Base-by-base conservation (phyloP, 805 yeast genomes). In the Ogataea kodamae region DNA sequence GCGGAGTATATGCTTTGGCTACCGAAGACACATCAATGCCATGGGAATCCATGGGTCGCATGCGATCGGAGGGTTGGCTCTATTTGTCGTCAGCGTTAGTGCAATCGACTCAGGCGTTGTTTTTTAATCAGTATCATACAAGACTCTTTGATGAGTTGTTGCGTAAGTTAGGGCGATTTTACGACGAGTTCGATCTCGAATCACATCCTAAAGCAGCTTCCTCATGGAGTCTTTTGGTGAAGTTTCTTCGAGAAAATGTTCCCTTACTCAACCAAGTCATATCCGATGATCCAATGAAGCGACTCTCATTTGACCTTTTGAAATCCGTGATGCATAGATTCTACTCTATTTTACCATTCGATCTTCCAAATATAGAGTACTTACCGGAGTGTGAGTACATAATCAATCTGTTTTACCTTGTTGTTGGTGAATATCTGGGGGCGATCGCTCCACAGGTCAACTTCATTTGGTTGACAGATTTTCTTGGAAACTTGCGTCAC, bases 1-100 rank as follows among this genome's bases (percentile, higher is more conserved):
- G 39, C 6, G 54, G 54, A 1, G 19, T 45, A 9, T 45, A 39
- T 40, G 54, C 52, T 3, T 28, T 49, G 10, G 43, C 48, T 2
- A 18, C 39, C 10, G 36, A 35, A 13, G 47, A 43, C 18, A n/a
- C n/a, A n/a, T n/a, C n/a, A n/a, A 28, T 37, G 14, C 23, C 35
- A 7, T 25, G 37, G 3, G 29, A 35, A 5, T 18, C 34, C 4
- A 22, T 13, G 6, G 10, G 22, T 4, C 25, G 25, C 9, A 28
- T 32, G 21, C 24, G 23, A 30, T 36, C 33, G 12, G 20, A 36
- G 7, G 22, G 50, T 6, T 33, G 33, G 9, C 22, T 38, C 1
- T 37, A 34, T 24, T 11, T 43, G 25, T 32, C 48, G 9, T 40
- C 48, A 4, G 27, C 43, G 5, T 30, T 46, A 10, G 28, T 49